phyloP scores from a whole-genome alignment of 257 asterid species.

The Penstemon davidsonii region DNA sequence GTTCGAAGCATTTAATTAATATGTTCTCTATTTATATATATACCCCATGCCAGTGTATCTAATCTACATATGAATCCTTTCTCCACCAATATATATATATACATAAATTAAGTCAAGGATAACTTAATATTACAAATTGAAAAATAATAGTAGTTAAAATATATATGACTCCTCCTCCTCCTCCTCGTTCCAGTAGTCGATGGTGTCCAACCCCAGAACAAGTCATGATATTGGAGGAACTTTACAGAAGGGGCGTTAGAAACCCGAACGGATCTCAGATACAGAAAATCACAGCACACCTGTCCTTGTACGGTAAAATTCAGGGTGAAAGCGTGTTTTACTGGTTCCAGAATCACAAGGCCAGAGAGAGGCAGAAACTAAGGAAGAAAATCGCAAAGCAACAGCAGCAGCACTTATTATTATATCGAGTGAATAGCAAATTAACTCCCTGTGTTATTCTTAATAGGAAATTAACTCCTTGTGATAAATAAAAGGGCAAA shows the following conservation, averaged over 20 bases:
- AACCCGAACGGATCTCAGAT: slow-evolving; percentile 74
- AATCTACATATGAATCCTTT: no score
- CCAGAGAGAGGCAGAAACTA: slow-evolving; percentile 79
- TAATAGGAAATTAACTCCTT: no score
- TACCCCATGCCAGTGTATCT: no score
- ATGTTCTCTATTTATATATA: no score
- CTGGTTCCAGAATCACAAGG: slow-evolving; percentile 92
- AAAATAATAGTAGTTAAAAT: not conserved
- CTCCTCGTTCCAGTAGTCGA: slow-evolving; percentile 39
- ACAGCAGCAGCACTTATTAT: slow-evolving; percentile 26
- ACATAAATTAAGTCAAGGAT: no score
- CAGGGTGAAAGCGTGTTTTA: slow-evolving; percentile 82
- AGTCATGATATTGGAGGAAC: slow-evolving; percentile 72
- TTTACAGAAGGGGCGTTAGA: slow-evolving; percentile 62
- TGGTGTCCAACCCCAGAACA: slow-evolving; percentile 93
- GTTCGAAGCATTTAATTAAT: no score
- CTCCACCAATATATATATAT: no score
- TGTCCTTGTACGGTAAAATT: slow-evolving; percentile 60
- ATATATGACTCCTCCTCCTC: slow-evolving; percentile 38
- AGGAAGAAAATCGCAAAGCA: slow-evolving; percentile 47
- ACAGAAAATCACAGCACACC: slow-evolving; percentile 69
- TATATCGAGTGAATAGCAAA: no score
- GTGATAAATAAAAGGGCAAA: no score
- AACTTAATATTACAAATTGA: no score
- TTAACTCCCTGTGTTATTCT: no score